Evolutionary conservation across 2,329 filamentous ascomycete genomes (phyloP), one percentile per base, ranked within the genome.

Genomic region (Orbilia javanica): DNA sequence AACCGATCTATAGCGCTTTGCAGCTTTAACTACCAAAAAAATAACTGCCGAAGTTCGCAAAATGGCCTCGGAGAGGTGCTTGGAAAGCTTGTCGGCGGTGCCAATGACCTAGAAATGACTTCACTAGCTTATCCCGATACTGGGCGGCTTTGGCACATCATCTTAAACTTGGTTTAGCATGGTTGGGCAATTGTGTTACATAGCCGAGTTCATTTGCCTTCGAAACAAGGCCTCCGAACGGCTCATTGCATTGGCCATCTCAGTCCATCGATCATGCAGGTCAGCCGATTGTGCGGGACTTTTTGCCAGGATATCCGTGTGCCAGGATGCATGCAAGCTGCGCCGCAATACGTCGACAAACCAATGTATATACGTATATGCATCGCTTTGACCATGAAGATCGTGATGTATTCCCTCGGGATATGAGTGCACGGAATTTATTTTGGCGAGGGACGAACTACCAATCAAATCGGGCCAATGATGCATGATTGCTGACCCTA

Each of bases 101-200:
- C 31, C 55, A 20, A 60, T 60, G 55, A 60, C 55, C 55, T 60
- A 39, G 34, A 22, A 42, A 60, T 60, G 55, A 60, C 55, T 60
- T 60, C 55, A 60, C 34, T 10, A n/a, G 31, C 10, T n/a, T 10
- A 6, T 60, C n/a, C n/a, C 34, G 20, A 27, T 39, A 22, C n/a
- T 42, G 31, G 11, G 29, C 20, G 8, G 27, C 31, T 53, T 53
- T 53, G 50, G 50, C 3, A 6, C 46, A 50, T 50, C 46, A 50
- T 20, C 5, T 3, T 13, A 39, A 50, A 5, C 5, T 3, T 13
- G 13, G 6, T 39, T 39, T 39, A 10, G 8, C 8, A 13, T 11
- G 8, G 46, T 18, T n/a, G n/a, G n/a, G n/a, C n/a, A n/a, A n/a
- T n/a, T 22, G 50, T 29, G 25, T 53, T 34, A 57, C 52, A 57